Percentiles rank a stretch among this genome's conserved stretches.
Evolutionary conservation across 2,329 filamentous ascomycete genomes (phyloP).

Genomic region (Aspergillus ustus): DNA sequence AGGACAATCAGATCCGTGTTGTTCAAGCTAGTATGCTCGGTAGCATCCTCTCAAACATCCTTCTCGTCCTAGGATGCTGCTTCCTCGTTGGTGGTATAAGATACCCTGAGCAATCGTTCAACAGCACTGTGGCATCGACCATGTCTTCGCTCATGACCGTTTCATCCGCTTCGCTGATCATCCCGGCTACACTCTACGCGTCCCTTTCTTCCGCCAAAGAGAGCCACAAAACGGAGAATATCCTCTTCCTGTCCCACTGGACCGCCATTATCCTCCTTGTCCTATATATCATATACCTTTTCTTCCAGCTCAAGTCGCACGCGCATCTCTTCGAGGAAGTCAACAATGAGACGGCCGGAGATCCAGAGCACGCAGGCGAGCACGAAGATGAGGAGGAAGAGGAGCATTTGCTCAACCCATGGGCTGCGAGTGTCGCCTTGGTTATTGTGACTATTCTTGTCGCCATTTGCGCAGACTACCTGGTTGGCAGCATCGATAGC

Average conservation of each 20-base stretch:
- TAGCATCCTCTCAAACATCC: constrained; percentile 90
- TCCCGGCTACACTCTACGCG: constrained; percentile 75
- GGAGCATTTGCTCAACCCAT: constrained; percentile 62
- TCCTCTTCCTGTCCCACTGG: constrained; percentile 73
- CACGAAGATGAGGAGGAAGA: constrained; percentile 47
- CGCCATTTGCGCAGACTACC: constrained; percentile 74
- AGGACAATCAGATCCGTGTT: constrained; percentile 84
- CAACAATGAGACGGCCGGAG: constrained; percentile 37
- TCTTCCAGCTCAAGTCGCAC: constrained; percentile 79
- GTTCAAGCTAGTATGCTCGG: constrained; percentile 99
- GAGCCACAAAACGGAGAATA: constrained; percentile 54
- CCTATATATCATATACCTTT: constrained; percentile 76
- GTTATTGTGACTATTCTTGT: constrained; percentile 72
- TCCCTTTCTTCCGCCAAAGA: constrained; percentile 56
- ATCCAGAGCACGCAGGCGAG: constrained; percentile 40
- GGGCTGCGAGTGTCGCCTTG: constrained; percentile 69
- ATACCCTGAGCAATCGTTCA: constrained; percentile 69
- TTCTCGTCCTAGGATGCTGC: constrained; percentile 83
- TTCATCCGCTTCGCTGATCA: constrained; percentile 76
- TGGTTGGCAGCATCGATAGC: constrained; percentile 75
- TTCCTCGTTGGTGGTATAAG: constrained; percentile 75
- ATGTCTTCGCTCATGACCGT: constrained; percentile 74
- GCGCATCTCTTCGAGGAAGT: constrained; percentile 68
- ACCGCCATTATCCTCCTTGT: constrained; percentile 75
- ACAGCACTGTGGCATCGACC: constrained; percentile 55